Conservation (phyloP, 306 rosid genomes). For the Adenanthera pavonina region DNA sequence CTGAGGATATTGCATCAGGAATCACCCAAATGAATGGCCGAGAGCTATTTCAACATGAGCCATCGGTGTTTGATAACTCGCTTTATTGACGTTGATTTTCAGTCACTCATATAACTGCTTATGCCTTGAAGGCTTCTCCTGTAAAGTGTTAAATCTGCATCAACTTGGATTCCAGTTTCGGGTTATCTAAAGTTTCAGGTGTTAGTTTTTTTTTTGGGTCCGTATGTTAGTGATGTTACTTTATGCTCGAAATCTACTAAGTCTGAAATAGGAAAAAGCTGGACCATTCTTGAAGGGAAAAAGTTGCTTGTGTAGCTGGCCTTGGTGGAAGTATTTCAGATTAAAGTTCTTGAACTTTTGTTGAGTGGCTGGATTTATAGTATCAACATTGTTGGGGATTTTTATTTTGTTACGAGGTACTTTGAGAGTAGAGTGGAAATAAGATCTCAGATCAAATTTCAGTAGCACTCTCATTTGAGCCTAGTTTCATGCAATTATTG, state of each 20-base stretch:
- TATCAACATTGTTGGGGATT: background rate
- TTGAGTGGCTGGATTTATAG: conserved; percentile 1
- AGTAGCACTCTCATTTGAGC: no score
- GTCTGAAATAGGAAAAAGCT: conserved; percentile 7
- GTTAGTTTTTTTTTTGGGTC: background rate
- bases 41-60: conserved; percentile 81
- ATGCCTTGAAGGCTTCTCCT: conserved; percentile 2
- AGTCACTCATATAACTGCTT: conserved; percentile 9
- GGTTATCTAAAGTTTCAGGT: background rate
- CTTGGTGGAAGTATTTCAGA: conserved; percentile 8
- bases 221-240: background rate
- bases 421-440: no score
- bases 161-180: background rate
- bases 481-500: no score
- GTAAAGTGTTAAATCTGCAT: background rate
- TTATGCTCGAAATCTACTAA: background rate
- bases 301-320: background rate
- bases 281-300: background rate
- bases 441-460: no score
- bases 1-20: conserved; percentile 83
- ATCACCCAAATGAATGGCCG: conserved; percentile 84
- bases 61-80: conserved; percentile 88
- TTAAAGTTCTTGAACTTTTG: background rate
- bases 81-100: conserved; percentile 60
- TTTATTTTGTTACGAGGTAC: no score